Base-by-base conservation (phyloP, 345 rosid species). In the Eucalyptus erythrocorys region DNA sequence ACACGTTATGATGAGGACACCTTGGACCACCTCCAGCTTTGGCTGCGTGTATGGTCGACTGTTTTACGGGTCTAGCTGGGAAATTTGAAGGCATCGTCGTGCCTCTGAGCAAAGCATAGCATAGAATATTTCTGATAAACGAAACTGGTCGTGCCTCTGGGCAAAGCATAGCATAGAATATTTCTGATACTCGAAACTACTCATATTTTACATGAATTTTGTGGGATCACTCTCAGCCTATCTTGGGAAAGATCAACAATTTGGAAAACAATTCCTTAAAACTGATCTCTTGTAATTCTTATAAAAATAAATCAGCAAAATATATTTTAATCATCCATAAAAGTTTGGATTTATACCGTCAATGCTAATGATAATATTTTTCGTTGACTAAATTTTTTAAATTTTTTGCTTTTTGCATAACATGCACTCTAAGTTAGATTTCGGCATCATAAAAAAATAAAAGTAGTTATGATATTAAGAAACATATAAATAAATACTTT, bases 331-430 rank as follows among this genome's bases (percentile, higher is more conserved):
- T 32, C 42, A 8, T 32, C 80, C 19, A 32, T 34, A 3, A 68
- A 61, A 61, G 8, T 61, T 27, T 30, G 0, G 4, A 8, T 13
- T 61, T 61, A 12, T 30, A 27, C 0, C 6, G 1, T 30, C 32
- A 13, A 61, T 61, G 17, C 32, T 12, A 61, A 30, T 61, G 34
- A 61, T 27, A 13, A 61, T 61, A 59, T 27, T 6, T 61, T 61
- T 12, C 3, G 3, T 61, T 61, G 17, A 12, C 68, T 27, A 61
- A 61, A 5, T 5, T 61, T 61, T 61, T 27, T 34, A 2, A 61
- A 0, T 6, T 61, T 55, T 55, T 22, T 55, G 6, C 30, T 55
- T 55, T 55, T 14, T 0, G 40, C 10, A 6, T 14, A 13, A 64
- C 17, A 14, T 16, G 5, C 76, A n/a, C 21, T n/a, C 34, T n/a